phyloP scores from a whole-genome alignment of 2,329 filamentous ascomycete genomes.

The Trichoderma harzianum region DNA sequence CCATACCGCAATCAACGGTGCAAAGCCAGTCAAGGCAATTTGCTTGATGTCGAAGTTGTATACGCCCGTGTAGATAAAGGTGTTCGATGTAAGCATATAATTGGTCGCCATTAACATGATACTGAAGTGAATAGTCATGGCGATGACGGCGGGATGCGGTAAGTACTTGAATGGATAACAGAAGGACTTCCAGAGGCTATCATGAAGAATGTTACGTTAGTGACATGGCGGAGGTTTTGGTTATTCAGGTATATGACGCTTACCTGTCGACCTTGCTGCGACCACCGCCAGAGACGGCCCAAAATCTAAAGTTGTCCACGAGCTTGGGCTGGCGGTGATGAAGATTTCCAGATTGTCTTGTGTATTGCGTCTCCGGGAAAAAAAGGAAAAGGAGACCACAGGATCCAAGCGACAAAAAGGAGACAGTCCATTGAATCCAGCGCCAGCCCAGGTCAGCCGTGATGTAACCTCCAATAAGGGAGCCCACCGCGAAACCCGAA shows the following conservation, averaged over 20 bases:
- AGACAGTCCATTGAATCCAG: constrained; percentile 3
- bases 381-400: not conserved
- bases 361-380: constrained; percentile 5
- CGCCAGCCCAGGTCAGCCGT: not conserved
- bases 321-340: not conserved
- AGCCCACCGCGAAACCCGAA: not conserved
- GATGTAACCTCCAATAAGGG: not conserved
- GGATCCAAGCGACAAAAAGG: not conserved
- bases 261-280: constrained; percentile 5
- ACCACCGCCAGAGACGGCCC: not conserved
- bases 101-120: constrained; percentile 2
- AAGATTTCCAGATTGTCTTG: not conserved
- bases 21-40: not conserved
- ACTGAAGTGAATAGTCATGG: not conserved
- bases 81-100: constrained; percentile 7
- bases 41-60: constrained; percentile 5
- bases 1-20: constrained; percentile 2
- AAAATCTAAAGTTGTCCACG: not conserved
- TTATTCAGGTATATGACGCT: not conserved
- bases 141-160: not conserved
- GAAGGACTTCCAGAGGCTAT: not conserved
- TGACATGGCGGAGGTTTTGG: not conserved
- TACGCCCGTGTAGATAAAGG: not conserved
- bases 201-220: not conserved
- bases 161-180: not conserved